Evolutionary conservation across 768 basidiomycete genomes (phyloP), one percentile per base, ranked within the genome.

Genomic region (Mycena olivaceomarginata): DNA sequence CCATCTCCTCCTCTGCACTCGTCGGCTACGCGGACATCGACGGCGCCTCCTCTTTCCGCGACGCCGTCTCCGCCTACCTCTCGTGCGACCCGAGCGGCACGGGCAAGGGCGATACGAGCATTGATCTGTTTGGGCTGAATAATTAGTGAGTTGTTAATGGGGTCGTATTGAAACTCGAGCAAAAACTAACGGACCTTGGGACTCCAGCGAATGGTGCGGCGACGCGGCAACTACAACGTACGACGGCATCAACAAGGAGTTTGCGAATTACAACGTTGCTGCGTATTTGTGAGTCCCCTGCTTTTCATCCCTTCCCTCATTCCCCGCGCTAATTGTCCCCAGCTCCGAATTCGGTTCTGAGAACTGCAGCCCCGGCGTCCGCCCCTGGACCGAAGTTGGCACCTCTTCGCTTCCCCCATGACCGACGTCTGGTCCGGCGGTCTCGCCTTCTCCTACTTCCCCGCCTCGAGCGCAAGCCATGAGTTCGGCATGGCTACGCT

Each of bases 371-470:
- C 25, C 25, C 25, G 25, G 25, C 25, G 25, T 25, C 25, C 25
- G 25, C 25, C 25, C 25, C 25, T 25, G 25, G 25, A 25, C 25
- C 25, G 25, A 25, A 25, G 25, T 25, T 2, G 25, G 25, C 25
- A 25, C 25, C 25, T 25, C 25, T 25, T 25, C 25, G 25, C 25
- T 25, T 25, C 25, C 25, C 84, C 94, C 7, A 96, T 97, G 91
- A 90, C 93, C 25, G 85, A 92, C 69, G 93, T 94, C 57, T 98
- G 94, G 93, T 96, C 95, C 31, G 97, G 97, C 73, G 97, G 95
- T 67, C 79, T 98, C 66, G 97, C 97, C 4, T 97, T 96, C 84
- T 94, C 94, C 63, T 98, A 98, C 84, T 97, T 98, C 90, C 95
- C 96, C 1, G 96, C 96, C 20, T 67, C 81, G 22, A 94, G 94